A percentile compares a stretch with the other conserved stretches of the same genome.
Evolutionary conservation across 2,329 filamentous ascomycete species (phyloP).

Genomic region (Aspergillus aculeatinus): DNA sequence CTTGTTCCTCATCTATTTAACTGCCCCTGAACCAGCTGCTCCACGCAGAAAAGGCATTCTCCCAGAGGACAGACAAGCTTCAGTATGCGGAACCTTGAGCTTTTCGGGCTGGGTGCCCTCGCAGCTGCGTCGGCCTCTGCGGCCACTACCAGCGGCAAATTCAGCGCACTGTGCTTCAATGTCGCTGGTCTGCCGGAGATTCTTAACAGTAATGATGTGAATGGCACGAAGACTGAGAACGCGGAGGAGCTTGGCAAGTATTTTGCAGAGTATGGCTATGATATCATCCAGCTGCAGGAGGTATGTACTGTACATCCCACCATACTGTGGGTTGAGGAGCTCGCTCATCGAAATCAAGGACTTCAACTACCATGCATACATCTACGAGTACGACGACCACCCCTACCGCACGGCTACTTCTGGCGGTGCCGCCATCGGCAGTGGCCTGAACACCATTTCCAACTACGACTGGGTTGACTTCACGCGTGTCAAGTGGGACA

Average conservation of each 20-base stretch:
- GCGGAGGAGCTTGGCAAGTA: slow-evolving; percentile 56
- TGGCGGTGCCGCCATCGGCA: slow-evolving; percentile 63
- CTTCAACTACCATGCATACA: slow-evolving; percentile 66
- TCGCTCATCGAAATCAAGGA: slow-evolving; percentile 40
- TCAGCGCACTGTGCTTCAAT: slow-evolving; percentile 58
- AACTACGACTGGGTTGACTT: slow-evolving; percentile 59
- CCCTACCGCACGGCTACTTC: slow-evolving; percentile 63
- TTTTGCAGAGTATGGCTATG: slow-evolving; percentile 58
- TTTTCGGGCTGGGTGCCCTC: not conserved
- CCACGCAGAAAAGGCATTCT: not conserved
- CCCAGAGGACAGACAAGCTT: not conserved
- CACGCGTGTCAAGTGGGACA: slow-evolving; percentile 58
- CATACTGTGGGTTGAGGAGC: not conserved
- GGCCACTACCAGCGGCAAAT: slow-evolving; percentile 33
- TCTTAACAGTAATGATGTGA: slow-evolving; percentile 60
- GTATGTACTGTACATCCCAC: slow-evolving; percentile 27
- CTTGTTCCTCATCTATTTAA: not conserved
- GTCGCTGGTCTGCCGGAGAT: slow-evolving; percentile 57
- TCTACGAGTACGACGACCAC: slow-evolving; percentile 55
- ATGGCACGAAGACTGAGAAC: slow-evolving; percentile 62
- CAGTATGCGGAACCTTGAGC: not conserved
- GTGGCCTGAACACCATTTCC: slow-evolving; percentile 63
- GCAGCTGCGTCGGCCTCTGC: slow-evolving; percentile 25
- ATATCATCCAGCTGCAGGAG: slow-evolving; percentile 66
- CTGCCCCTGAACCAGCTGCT: not conserved